Evolutionary conservation across 2,329 filamentous ascomycete species (phyloP), one percentile per base, ranked within the genome.

Genomic region (Cercospora sesami): DNA sequence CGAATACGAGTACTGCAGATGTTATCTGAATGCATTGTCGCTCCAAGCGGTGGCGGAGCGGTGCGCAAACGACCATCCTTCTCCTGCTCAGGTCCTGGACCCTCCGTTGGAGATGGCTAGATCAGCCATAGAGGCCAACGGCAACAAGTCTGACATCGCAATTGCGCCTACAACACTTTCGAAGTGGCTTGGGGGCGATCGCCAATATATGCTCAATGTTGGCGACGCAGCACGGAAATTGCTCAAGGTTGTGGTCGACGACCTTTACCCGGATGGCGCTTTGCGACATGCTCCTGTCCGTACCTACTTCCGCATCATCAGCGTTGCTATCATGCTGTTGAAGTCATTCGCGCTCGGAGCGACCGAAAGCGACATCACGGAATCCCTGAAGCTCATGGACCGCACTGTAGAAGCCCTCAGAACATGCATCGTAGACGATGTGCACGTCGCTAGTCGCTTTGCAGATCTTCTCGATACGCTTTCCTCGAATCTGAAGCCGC

Each of bases 21-120:
- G 97, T 61, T 98, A 98, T 77, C 87, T 97, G 81, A 97, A 98
- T 79, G 97, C 94, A 0, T 84, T 99, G 1, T 94, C 94, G 2
- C 83, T 99, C 1, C 95, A 99, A 80, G 95, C 95, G 23, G 93
- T 98, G 3, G 93, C 98, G 5, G 94, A 97, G 80, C 88, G 94
- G 68, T 97, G 92, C 80, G 94, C 93, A 6, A 93, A 86, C 69
- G 91, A 94, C 71, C 89, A 89, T 76, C 80, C 80, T 9, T 80
- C 71, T 4, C 70, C 71, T 4, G 67, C 71, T n/a, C 71, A 73
- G 33, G 70, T 72, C n/a, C 62, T 76, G 14, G 74, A 75, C 23
- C 75, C 73, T 8, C 74, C 75, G 2, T 67, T 72, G 9, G 73
- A 77, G 42, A 70, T 74, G 65, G 80, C 69, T 66, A 69, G 64